A percentile compares a stretch with the other conserved stretches of the same genome.
phyloP scores from a whole-genome alignment of 2,329 filamentous ascomycete species.

The Colletotrichum musae region DNA sequence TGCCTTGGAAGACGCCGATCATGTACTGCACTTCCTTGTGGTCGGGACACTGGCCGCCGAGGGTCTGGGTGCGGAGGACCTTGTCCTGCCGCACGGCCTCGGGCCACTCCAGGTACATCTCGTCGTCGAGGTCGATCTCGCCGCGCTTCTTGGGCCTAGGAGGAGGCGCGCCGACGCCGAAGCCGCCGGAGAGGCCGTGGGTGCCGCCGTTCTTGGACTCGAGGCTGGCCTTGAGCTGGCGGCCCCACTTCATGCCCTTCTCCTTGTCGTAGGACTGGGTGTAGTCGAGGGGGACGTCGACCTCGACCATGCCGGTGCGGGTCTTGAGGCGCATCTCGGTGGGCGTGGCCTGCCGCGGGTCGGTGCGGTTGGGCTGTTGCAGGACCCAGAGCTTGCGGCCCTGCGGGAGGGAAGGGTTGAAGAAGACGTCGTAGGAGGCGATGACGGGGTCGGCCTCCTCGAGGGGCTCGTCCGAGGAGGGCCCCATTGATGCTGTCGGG shows the following conservation, averaged over 20 bases:
- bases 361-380: conserved; percentile 86
- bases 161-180: conserved; percentile 72
- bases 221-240: conserved; percentile 76
- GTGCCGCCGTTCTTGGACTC: conserved; percentile 74
- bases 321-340: conserved; percentile 86
- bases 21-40: conserved; percentile 86
- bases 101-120: conserved; percentile 71
- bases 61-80: conserved; percentile 84
- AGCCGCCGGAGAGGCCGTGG: conserved; percentile 80
- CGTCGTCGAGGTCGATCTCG: conserved; percentile 60
- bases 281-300: conserved; percentile 89
- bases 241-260: conserved; percentile 87
- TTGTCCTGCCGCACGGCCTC: conserved; percentile 78
- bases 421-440: conserved; percentile 85
- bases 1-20: conserved; percentile 89
- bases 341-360: conserved; percentile 71
- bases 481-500: conserved; percentile 45
- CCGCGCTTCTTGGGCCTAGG: conserved; percentile 48
- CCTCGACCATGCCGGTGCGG: conserved; percentile 85
- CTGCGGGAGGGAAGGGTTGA: conserved; percentile 79
- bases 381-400: conserved; percentile 82
- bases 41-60: conserved; percentile 84
- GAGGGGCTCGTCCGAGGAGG: conserved; percentile 44
- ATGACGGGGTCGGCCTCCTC: conserved; percentile 78
- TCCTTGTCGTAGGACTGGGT: conserved; percentile 83